Base-by-base conservation (phyloP, 2,329 filamentous ascomycete genomes). In the Cordyceps cicadae region DNA sequence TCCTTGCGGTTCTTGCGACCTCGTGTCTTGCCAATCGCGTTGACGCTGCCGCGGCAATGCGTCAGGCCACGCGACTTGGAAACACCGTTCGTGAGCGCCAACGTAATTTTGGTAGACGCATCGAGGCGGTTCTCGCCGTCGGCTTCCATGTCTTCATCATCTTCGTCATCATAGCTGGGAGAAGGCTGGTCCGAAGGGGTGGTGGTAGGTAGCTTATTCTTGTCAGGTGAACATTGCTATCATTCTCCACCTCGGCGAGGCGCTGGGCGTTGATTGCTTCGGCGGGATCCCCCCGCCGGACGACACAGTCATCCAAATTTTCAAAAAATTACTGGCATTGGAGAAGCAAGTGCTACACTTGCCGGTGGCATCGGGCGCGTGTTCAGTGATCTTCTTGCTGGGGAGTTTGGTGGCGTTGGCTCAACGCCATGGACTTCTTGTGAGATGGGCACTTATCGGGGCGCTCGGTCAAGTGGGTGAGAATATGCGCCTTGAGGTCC, bases 261-360 rank as follows among this genome's bases (percentile, higher is more conserved):
- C 85, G 84, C 69, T 82, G 81, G 2, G 84, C 85, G 69, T 88
- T 88, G 75, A 87, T 84, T n/a, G 83, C 84, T 75, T 88, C 86
- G 29, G 84, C 81, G 3, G 86, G 86, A 65, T 89, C 86, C 71
- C 87, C 85, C 71, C 87, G 85, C 71, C 85, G 84, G 65, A 88
- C 76, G 63, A 88, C 86, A 70, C 86, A 88, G 75, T 88, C 86
- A 68, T 88, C 93, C 70, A 97, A 80, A 81, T 97, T 93, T 81
- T 97, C 94, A 74, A 97, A 97, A 76, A 97, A 97, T 76, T 97
- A 92, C 73, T 97, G 93, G 92, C 92, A 69, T 91, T 96, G 77
- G 84, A 85, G 75, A 97, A 90, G 76, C 94, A 99, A 55, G 92
- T 97, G 29, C 92, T 96, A 76, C 94, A 97, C 77, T 94, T 96